Conservation (phyloP, 2,329 filamentous ascomycete genomes). For the Monosporascus ibericus region DNA sequence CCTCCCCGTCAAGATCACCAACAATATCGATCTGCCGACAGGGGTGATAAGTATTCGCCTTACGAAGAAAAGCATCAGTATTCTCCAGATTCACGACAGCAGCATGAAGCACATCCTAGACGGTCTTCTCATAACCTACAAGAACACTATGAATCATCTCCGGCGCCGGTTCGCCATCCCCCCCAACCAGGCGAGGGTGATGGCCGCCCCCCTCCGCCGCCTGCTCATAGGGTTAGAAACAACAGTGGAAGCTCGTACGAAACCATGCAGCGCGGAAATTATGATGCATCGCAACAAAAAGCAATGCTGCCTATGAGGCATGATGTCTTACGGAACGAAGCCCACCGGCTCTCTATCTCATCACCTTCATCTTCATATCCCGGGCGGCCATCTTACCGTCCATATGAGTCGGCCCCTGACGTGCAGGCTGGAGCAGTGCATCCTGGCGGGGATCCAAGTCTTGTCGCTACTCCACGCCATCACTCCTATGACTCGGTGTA, state of each 20-base stretch:
- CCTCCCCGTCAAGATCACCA: constrained; percentile 33
- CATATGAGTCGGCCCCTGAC: constrained; percentile 41
- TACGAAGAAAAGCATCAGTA: constrained; percentile 26
- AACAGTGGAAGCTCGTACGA: constrained; percentile 38
- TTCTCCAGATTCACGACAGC: constrained; percentile 26
- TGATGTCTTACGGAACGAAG: constrained; percentile 51
- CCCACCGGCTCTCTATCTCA: constrained; percentile 44
- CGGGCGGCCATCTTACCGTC: constrained; percentile 47
- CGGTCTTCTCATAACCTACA: constrained; percentile 12
- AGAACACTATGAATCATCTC: constrained; percentile 13
- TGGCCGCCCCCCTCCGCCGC: constrained; percentile 47
- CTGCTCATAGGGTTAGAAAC: constrained; percentile 45
- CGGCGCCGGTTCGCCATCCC: constrained; percentile 19
- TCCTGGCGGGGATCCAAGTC: constrained; percentile 27
- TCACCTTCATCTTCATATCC: constrained; percentile 39
- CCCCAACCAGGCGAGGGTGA: constrained; percentile 34
- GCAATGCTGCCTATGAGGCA: constrained; percentile 46
- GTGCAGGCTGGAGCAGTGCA: constrained; percentile 26
- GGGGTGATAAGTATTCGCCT: constrained; percentile 16
- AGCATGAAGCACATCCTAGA: constrained; percentile 17
- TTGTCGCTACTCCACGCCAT: constrained; percentile 36
- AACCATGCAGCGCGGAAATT: constrained; percentile 31
- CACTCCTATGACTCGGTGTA: constrained; percentile 45
- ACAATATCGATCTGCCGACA: constrained; percentile 16
- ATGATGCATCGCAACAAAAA: constrained; percentile 37